Base-by-base conservation (phyloP, 2,329 filamentous ascomycete genomes). In the Acarospora socialis region DNA sequence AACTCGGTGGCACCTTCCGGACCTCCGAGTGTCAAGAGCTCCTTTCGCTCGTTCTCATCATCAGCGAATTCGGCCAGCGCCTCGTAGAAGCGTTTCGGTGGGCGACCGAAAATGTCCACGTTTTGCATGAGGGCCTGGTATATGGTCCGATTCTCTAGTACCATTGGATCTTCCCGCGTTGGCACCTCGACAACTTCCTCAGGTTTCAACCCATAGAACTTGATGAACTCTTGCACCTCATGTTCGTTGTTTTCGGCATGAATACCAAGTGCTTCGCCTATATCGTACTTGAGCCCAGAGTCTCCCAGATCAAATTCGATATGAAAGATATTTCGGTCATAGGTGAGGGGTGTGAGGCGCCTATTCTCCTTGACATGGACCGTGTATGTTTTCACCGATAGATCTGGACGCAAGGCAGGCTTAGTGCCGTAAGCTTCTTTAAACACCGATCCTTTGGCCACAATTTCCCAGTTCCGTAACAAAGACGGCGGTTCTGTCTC, bases 251-350 rank as follows among this genome's bases (percentile, higher is more conserved):
- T 98, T 59, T 95, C 82, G 5, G 84, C 82, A 55, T 98, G 90
- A 41, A 98, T 86, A 43, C 90, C 90, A 12, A 98, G 76, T 28
- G 90, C 90, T 62, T 98, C 90, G 35, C 90, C 90, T 48, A 98
- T 95, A 53, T 92, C 82, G 61, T 98, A 98, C 24, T 73, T 93
- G 42, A 98, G 73, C 22, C 86, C 87, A 20, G 87, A 92, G 48
- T 77, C 61, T 38, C 87, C 87, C 15, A 98, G 73, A 51, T 95
- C 90, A 49, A 98, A 98, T 60, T 98, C 90, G 41, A 98, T 95
- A 63, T 98, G 90, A 77, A 98, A 98, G 58, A 98, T 95, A 68
- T 98, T 94, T 46, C 90, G 83, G 57, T 95, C 86, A 53, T 98
- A 98, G 19, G 76, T 79, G 15, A 59, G 49, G 3, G 90, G 90